phyloP scores from a whole-genome alignment of 768 basidiomycete species.

The Mycena latifolia region DNA sequence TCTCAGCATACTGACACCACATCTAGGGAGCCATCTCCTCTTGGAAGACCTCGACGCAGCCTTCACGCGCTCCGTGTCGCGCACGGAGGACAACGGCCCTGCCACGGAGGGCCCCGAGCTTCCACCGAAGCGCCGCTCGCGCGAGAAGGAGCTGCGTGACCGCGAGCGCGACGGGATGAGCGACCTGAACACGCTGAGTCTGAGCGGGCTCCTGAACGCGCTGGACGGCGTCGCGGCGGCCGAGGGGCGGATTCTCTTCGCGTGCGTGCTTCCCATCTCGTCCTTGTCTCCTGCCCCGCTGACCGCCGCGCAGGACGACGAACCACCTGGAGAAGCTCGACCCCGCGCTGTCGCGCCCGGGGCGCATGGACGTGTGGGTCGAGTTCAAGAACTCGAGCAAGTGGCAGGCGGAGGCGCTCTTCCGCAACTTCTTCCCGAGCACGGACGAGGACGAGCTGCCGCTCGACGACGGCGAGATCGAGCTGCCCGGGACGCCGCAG shows the following conservation, averaged over 20 bases:
- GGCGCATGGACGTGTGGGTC: slow-evolving; percentile 93
- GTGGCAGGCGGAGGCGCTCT: slow-evolving; percentile 88
- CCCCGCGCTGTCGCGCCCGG: slow-evolving; percentile 91
- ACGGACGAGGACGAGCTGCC: slow-evolving; percentile 62
- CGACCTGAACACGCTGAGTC: slow-evolving; percentile 83
- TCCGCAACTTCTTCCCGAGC: slow-evolving; percentile 93
- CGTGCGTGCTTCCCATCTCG: slow-evolving; percentile 70
- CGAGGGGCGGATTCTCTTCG: slow-evolving; percentile 90
- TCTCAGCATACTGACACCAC: not conserved
- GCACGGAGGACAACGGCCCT: slow-evolving; percentile 52
- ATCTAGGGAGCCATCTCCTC: slow-evolving; percentile 75
- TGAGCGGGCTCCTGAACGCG: slow-evolving; percentile 87
- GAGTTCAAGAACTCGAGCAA: slow-evolving; percentile 90
- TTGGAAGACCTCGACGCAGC: slow-evolving; percentile 94
- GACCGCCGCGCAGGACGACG: slow-evolving; percentile 68
- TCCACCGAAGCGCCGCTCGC: slow-evolving; percentile 29
- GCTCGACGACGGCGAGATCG: slow-evolving; percentile 38
- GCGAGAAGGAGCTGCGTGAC: slow-evolving; percentile 51
- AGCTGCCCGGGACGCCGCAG: slow-evolving; percentile 39
- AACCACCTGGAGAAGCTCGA: slow-evolving; percentile 94
- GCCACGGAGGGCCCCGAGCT: slow-evolving; percentile 38
- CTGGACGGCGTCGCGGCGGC: slow-evolving; percentile 90
- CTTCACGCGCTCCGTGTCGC: slow-evolving; percentile 80
- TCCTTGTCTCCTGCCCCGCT: not conserved
- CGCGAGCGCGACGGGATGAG: slow-evolving; percentile 69